Conservation (phyloP, 2,329 filamentous ascomycete species). For the Ambrosiella xylebori region DNA sequence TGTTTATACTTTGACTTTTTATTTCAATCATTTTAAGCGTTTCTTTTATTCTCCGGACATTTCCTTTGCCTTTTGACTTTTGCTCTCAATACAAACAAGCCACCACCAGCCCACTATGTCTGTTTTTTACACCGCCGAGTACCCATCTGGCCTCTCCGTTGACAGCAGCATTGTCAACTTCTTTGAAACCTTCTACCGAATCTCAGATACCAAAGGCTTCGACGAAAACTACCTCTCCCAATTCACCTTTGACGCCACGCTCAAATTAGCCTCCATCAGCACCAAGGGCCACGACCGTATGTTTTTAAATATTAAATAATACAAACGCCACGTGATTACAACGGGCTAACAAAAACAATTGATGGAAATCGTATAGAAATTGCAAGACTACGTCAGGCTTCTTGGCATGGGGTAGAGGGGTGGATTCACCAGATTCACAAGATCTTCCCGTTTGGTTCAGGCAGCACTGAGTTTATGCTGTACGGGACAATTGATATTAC, state of each 20-base stretch:
- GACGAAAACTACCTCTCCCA: conserved; percentile 18
- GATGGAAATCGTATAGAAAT: conserved; percentile 17
- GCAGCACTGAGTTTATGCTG: conserved; percentile 19
- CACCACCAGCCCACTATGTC: neutral
- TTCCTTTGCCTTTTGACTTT: neutral
- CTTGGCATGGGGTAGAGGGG: conserved; percentile 20
- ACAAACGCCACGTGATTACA: conserved; percentile 3
- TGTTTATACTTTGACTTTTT: neutral
- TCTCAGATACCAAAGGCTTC: conserved; percentile 19
- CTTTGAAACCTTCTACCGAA: conserved; percentile 18
- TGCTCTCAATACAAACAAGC: neutral
- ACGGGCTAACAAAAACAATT: neutral
- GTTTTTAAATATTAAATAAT: neutral
- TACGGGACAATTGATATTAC: conserved; percentile 19
- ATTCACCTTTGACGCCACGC: conserved; percentile 19
- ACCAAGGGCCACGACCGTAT: conserved; percentile 17
- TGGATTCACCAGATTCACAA: conserved; percentile 19
- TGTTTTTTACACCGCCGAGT: conserved; percentile 14
- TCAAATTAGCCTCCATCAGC: conserved; percentile 18
- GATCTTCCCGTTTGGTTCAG: conserved; percentile 18
- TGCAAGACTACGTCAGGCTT: conserved; percentile 7
- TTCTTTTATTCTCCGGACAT: neutral
- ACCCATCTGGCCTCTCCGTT: conserved; percentile 14
- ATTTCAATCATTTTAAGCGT: neutral
- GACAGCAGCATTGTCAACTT: conserved; percentile 17